phyloP scores from a whole-genome alignment of 192 early-diverging fungal genomes.

The Backusella australiensis region DNA sequence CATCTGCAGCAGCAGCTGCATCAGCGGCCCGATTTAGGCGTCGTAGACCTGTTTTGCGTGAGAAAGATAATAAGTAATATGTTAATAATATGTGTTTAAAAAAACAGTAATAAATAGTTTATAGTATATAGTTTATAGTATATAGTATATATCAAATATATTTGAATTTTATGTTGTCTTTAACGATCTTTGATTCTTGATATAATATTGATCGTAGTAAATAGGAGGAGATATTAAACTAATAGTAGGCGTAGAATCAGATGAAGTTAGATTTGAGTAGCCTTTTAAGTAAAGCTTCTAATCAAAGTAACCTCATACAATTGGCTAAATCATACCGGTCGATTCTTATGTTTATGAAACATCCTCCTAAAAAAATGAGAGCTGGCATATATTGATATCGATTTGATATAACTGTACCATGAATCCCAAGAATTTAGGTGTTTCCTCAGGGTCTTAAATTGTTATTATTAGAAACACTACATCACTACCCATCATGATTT shows the following conservation, averaged over 20 bases:
- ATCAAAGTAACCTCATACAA: not conserved
- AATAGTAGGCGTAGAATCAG: not conserved
- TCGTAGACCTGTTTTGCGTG: not conserved
- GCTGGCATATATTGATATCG: not conserved
- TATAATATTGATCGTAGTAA: not conserved
- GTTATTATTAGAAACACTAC: not conserved
- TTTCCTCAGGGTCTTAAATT: not conserved
- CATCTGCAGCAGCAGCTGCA: slow-evolving; percentile 5
- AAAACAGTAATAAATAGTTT: not conserved
- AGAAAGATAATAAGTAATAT: not conserved
- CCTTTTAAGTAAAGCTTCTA: not conserved
- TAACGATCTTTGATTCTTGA: not conserved
- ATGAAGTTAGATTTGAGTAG: not conserved
- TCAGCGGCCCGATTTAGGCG: not conserved
- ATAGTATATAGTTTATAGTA: not conserved
- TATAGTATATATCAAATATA: not conserved
- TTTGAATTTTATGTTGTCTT: not conserved
- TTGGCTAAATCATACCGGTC: not conserved
- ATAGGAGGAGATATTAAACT: not conserved
- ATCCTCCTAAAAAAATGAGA: not conserved
- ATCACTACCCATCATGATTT: not conserved
- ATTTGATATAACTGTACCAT: not conserved
- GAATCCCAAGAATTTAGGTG: not conserved
- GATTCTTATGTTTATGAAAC: not conserved
- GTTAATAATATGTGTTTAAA: not conserved